Evolutionary conservation across 108 stramenopile species (phyloP).

Genomic region (Phaeodactylum tricornutum): DNA sequence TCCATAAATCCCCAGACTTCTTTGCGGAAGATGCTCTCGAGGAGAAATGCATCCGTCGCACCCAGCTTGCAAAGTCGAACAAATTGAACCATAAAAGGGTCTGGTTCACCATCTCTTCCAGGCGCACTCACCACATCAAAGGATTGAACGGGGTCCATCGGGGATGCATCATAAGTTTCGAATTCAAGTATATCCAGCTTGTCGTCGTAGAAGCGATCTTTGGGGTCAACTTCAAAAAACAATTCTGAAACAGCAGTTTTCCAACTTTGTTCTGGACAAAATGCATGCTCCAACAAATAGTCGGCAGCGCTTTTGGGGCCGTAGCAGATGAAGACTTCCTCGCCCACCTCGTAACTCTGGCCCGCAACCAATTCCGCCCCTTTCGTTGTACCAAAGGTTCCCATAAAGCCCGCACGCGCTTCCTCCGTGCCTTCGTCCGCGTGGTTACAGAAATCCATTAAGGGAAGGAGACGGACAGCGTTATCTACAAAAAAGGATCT

Average conservation of each 20-base stretch:
- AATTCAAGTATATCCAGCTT: slow-evolving; percentile 82
- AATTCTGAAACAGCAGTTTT: slow-evolving; percentile 58
- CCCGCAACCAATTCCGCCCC: slow-evolving; percentile 45
- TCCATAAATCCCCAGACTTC: slow-evolving; percentile 94
- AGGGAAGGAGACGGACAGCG: slow-evolving; percentile 60
- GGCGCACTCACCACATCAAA: slow-evolving; percentile 63
- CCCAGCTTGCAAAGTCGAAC: slow-evolving; percentile 62
- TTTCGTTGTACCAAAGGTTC: slow-evolving; percentile 56
- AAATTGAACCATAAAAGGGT: slow-evolving; percentile 86
- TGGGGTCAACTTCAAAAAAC: slow-evolving; percentile 58
- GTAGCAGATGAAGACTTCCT: slow-evolving; percentile 68
- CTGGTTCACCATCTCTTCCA: slow-evolving; percentile 63
- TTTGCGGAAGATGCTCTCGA: slow-evolving; percentile 88
- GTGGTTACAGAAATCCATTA: slow-evolving; percentile 83
- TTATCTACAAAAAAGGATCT: slow-evolving; percentile 84
- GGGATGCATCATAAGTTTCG: slow-evolving; percentile 75
- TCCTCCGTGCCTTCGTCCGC: slow-evolving; percentile 43
- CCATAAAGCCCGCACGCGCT: slow-evolving; percentile 49
- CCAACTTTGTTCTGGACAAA: slow-evolving; percentile 45
- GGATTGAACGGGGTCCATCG: slow-evolving; percentile 68
- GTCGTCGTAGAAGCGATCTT: slow-evolving; percentile 82
- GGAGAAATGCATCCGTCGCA: slow-evolving; percentile 83
- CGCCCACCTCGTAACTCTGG: slow-evolving; percentile 31
- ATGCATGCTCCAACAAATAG: slow-evolving; percentile 88
- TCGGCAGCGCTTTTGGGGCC: slow-evolving; percentile 88